A percentile compares a stretch with the other conserved stretches of the same genome.
These are phyloP conservation scores for Euphorbia peplus DNA, from an alignment of 345 rosid genomes.

Conservation along the genomic window DNA sequence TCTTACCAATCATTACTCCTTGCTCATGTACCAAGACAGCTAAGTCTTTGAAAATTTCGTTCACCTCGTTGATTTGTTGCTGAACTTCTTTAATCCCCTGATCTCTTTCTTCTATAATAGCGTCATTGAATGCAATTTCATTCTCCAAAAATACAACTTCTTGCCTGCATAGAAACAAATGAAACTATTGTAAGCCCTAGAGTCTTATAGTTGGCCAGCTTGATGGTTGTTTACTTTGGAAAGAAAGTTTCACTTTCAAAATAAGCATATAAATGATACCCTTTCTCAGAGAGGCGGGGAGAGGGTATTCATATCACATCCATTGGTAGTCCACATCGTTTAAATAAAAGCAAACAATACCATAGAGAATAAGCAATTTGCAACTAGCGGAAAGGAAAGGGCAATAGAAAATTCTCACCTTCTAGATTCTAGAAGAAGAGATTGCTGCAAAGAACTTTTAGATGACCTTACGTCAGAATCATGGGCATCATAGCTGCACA, in stretches of 20 bases:
- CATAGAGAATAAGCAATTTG: neutral
- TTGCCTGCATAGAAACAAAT: constrained; percentile 38
- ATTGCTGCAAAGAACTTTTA: constrained; percentile 40
- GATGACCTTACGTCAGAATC: constrained; percentile 51
- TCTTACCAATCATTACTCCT: constrained; percentile 59
- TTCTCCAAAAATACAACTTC: constrained; percentile 54
- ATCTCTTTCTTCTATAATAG: constrained; percentile 69
- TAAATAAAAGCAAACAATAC: neutral
- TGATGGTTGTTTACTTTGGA: neutral
- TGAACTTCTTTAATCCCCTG: constrained; percentile 74
- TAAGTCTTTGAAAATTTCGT: constrained; percentile 73
- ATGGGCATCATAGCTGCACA: constrained; percentile 46
- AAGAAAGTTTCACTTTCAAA: neutral
- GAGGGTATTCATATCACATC: neutral
- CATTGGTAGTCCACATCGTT: neutral
- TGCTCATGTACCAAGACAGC: constrained; percentile 59
- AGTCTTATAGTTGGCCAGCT: too few relatives aligned
- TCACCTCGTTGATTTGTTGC: constrained; percentile 65
- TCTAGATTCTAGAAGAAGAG: constrained; percentile 55
- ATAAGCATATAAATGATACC: neutral
- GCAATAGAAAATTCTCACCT: constrained; percentile 32
- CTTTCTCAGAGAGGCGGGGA: neutral
- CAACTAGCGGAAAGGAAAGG: neutral
- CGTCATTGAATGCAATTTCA: constrained; percentile 70
- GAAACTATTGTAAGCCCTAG: neutral